Conservation (phyloP, 176 grass and related monocot species). For the Oryza longistaminata region DNA sequence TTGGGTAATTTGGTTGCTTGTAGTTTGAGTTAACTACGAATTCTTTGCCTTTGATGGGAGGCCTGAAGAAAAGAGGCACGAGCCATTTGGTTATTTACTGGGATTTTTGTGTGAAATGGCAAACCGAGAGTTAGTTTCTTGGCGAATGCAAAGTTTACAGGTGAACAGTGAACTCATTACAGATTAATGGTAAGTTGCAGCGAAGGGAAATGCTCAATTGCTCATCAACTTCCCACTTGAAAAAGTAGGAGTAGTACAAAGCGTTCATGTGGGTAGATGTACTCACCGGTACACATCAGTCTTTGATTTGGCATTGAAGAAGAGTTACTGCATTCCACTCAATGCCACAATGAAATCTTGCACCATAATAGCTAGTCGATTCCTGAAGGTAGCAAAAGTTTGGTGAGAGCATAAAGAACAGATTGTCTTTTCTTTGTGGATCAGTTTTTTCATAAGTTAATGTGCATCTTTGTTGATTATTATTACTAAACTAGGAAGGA, state of each 20-base stretch:
- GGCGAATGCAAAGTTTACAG: background rate
- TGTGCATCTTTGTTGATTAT: background rate
- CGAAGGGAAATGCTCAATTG: conserved; percentile 6
- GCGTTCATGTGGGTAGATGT: conserved; percentile 31
- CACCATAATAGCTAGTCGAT: background rate
- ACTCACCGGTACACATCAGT: conserved; percentile 1
- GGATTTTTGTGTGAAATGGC: conserved; percentile 8
- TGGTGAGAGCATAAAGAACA: background rate
- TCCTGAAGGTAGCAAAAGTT: conserved; percentile 1
- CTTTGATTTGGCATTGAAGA: conserved; percentile 34
- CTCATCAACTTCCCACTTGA: background rate
- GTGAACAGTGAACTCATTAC: background rate
- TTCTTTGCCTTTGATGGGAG: background rate
- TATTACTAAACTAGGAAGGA: background rate
- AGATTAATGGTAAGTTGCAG: conserved; percentile 13
- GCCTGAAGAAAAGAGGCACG: conserved; percentile 10
- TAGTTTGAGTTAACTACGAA: background rate
- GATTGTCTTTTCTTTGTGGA: background rate
- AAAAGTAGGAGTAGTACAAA: conserved; percentile 1
- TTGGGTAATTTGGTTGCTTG: background rate
- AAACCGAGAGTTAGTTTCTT: background rate
- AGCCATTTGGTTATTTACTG: conserved; percentile 26
- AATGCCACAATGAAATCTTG: background rate
- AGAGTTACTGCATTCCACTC: conserved; percentile 9
- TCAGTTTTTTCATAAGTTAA: background rate